These are phyloP conservation scores for Solanum hybrid DNA, from an alignment of 305 asterid species.

Conservation along the genomic window DNA sequence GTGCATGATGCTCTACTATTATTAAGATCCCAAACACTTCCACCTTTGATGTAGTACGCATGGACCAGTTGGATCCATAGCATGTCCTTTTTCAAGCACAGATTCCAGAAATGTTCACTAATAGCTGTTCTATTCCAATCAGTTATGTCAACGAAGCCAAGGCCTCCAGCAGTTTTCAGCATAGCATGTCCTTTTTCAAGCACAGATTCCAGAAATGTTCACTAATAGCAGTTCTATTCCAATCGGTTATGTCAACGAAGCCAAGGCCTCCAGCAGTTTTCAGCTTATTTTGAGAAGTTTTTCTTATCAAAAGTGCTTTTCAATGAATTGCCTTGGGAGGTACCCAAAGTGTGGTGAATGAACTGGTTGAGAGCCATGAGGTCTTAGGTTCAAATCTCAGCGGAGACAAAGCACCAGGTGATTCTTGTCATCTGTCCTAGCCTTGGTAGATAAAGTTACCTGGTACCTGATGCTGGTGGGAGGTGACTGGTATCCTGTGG, in stretches of 20 bases:
- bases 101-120: background rate
- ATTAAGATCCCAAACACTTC: background rate
- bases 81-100: background rate
- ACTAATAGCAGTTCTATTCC: background rate
- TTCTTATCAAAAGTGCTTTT: background rate
- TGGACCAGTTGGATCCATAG: background rate
- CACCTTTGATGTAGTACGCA: background rate
- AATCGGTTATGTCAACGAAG: background rate
- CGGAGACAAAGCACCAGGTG: too few species aligned
- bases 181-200: background rate
- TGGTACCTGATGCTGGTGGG: too few species aligned
- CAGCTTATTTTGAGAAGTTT: background rate
- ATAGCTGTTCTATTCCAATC: background rate
- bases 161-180: background rate
- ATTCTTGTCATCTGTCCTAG: too few species aligned
- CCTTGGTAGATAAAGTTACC: too few species aligned
- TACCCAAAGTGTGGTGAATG: background rate
- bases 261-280: background rate
- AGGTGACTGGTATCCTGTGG: too few species aligned
- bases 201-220: background rate
- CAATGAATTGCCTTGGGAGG: background rate
- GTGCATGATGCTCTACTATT: background rate
- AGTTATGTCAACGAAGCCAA: background rate
- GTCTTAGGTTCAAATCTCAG: too few species aligned
- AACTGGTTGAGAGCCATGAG: too few species aligned